Evolutionary conservation across 352 stramenopile genomes (phyloP).

Genomic region (Pythium chondricola): DNA sequence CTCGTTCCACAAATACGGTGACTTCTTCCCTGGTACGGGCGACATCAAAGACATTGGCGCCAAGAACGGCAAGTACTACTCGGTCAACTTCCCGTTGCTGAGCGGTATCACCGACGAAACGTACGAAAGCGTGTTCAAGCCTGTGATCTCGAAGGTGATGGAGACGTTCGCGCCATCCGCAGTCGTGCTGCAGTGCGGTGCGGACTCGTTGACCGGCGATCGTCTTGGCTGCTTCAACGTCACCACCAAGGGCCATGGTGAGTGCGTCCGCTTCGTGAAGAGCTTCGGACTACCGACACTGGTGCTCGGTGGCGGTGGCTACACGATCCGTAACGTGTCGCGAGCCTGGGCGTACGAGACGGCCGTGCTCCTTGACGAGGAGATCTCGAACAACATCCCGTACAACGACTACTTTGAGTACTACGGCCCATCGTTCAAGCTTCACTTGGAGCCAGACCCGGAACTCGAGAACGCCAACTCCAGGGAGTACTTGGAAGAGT

Average conservation of each 20-base stretch:
- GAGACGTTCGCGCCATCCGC: conserved; percentile 86
- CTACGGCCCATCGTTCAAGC: conserved; percentile 79
- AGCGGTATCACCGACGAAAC: conserved; percentile 95
- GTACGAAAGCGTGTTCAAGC: conserved; percentile 97
- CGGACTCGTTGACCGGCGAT: conserved; percentile 96
- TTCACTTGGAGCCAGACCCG: conserved; percentile 72
- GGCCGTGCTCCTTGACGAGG: conserved; percentile 85
- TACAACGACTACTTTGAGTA: conserved; percentile 87
- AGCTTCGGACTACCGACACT: conserved; percentile 81
- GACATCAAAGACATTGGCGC: conserved; percentile 92
- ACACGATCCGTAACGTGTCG: conserved; percentile 85
- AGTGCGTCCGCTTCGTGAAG: conserved; percentile 83
- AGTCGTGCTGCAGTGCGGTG: conserved; percentile 97
- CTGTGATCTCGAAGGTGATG: conserved; percentile 93
- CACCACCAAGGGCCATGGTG: conserved; percentile 79
- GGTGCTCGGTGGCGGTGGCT: conserved; percentile 79
- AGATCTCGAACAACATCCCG: conserved; percentile 76
- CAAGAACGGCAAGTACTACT: conserved; percentile 93
- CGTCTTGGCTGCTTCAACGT: conserved; percentile 98
- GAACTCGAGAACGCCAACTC: conserved; percentile 81
- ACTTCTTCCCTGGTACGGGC: conserved; percentile 98
- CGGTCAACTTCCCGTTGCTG: conserved; percentile 96
- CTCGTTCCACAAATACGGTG: conserved; percentile 98
- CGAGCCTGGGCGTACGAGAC: conserved; percentile 98
- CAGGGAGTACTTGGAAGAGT: conserved; percentile 80